Evolutionary conservation across 129 eudicot species (phyloP).

Genomic region (Helichrysum umbraculigerum): DNA sequence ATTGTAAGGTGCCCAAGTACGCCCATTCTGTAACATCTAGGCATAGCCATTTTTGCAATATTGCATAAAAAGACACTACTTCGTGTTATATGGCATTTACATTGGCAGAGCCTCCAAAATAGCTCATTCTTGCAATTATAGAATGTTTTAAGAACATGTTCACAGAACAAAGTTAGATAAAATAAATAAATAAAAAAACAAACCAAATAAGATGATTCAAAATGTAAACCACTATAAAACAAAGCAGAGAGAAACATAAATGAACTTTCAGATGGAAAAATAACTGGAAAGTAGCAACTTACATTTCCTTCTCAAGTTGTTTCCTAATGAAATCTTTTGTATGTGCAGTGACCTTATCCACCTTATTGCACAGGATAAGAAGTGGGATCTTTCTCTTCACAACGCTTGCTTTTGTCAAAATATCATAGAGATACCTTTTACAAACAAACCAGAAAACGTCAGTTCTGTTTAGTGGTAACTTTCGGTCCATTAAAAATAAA

Average conservation of each 20-base stretch:
- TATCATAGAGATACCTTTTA: conserved; percentile 85
- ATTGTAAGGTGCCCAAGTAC: too few species aligned
- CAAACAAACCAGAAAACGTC: conserved; percentile 17
- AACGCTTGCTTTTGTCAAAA: conserved; percentile 79
- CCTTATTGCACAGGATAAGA: conserved; percentile 87
- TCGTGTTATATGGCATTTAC: too few species aligned
- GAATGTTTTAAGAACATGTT: not conserved
- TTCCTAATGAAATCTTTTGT: conserved; percentile 86
- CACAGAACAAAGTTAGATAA: not conserved
- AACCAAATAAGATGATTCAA: not conserved
- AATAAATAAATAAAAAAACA: too few species aligned
- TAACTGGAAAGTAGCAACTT: conserved; percentile 13
- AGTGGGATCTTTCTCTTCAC: conserved; percentile 82
- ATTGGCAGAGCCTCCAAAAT: too few species aligned
- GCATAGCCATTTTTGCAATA: too few species aligned
- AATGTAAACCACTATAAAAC: not conserved
- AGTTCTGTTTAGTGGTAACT: conserved; percentile 11
- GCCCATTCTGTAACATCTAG: too few species aligned
- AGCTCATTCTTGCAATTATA: not conserved
- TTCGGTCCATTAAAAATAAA: not conserved
- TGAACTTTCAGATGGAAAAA: not conserved
- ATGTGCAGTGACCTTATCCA: conserved; percentile 93
- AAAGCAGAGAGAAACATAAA: not conserved
- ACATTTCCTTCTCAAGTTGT: conserved; percentile 97
- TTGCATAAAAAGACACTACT: too few species aligned